Conservation (phyloP, 2,329 filamentous ascomycete species). For the Coniochaeta prunicola region DNA sequence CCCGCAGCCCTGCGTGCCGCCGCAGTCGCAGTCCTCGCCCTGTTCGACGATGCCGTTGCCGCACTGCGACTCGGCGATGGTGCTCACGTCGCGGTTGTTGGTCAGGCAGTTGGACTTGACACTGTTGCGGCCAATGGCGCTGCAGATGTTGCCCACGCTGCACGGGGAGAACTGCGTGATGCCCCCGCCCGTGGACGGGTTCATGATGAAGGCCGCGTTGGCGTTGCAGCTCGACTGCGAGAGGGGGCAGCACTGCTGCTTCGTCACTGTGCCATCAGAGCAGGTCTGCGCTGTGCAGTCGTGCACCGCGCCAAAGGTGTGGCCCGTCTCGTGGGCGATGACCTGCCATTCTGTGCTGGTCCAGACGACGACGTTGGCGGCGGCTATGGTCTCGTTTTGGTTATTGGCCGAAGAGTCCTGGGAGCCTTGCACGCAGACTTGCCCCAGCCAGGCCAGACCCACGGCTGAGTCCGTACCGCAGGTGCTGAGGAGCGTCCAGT, state of each 20-base stretch:
- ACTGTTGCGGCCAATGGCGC: constrained; percentile 68
- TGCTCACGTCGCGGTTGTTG: constrained; percentile 78
- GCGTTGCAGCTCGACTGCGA: constrained; percentile 64
- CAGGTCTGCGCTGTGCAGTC: constrained; percentile 75
- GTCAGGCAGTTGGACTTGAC: constrained; percentile 72
- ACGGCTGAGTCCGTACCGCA: constrained; percentile 81
- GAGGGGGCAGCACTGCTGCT: constrained; percentile 71
- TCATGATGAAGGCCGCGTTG: constrained; percentile 82
- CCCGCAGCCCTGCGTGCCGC: constrained; percentile 64
- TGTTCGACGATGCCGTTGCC: constrained; percentile 95
- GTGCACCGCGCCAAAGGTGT: constrained; percentile 93
- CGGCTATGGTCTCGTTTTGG: constrained; percentile 65
- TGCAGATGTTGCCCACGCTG: constrained; percentile 89
- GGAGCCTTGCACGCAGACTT: constrained; percentile 63
- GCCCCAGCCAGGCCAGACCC: constrained; percentile 87
- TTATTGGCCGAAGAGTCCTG: constrained; percentile 42
- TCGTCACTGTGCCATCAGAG: constrained; percentile 43
- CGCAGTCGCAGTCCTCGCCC: constrained; percentile 95
- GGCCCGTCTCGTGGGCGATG: constrained; percentile 87
- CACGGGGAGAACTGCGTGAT: constrained; percentile 82
- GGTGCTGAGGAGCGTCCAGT: constrained; percentile 83
- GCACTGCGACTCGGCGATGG: constrained; percentile 77
- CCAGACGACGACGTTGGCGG: constrained; percentile 82
- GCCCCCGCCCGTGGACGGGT: constrained; percentile 69
- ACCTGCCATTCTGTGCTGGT: constrained; percentile 89